These are phyloP conservation scores for Reticulascus tulasneorum DNA, from an alignment of 2,329 filamentous ascomycete species.

Conservation along the genomic window DNA sequence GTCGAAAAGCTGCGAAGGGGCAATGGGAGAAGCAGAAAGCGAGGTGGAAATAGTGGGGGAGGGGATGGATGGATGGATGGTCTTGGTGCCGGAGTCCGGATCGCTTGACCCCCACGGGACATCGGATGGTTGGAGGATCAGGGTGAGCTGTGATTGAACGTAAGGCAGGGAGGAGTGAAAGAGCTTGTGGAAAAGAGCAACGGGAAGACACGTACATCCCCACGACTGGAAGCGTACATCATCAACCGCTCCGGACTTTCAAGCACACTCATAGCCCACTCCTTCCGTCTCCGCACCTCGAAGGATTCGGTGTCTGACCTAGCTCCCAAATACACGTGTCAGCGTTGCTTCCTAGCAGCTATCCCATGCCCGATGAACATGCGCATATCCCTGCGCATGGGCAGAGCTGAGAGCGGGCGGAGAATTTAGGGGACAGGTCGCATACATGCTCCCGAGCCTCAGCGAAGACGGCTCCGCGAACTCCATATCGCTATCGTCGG, in stretches of 20 bases:
- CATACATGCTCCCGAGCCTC: neutral
- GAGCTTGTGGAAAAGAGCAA: neutral
- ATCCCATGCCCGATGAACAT: slow-evolving; percentile 5
- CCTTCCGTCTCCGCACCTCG: slow-evolving; percentile 37
- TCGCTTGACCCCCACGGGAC: neutral
- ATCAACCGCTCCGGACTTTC: slow-evolving; percentile 55
- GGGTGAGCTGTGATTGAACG: neutral
- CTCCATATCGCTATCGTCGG: slow-evolving; percentile 24
- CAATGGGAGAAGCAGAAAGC: neutral
- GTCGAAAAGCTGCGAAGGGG: neutral
- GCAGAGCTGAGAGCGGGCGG: too few species aligned
- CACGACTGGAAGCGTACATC: slow-evolving; percentile 52
- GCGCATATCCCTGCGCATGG: too few species aligned
- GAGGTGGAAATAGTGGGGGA: neutral
- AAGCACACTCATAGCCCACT: slow-evolving; percentile 50
- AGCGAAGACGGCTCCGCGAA: slow-evolving; percentile 8
- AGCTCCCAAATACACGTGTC: neutral
- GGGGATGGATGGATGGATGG: neutral
- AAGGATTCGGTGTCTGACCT: slow-evolving; percentile 34
- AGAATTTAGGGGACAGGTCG: too few species aligned
- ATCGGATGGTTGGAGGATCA: neutral
- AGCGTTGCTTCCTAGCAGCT: neutral
- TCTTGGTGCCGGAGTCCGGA: neutral
- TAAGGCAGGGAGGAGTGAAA: neutral
- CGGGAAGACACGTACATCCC: slow-evolving; percentile 41